Percentiles rank a stretch among this genome's conserved stretches.
These are phyloP conservation scores for Hyaloperonospora brassicae DNA, from an alignment of 352 stramenopile species.

Conservation along the genomic window DNA sequence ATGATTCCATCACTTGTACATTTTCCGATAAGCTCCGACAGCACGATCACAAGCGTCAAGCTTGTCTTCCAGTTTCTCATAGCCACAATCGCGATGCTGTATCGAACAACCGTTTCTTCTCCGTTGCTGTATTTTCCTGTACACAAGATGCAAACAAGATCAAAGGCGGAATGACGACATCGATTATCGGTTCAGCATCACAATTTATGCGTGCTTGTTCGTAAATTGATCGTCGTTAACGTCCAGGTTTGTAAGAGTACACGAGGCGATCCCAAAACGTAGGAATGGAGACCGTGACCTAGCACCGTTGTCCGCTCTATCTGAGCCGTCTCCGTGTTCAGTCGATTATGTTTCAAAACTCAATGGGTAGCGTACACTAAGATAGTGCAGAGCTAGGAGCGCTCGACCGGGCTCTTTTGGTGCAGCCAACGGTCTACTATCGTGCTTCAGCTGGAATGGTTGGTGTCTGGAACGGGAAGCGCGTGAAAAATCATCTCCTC, in stretches of 20 bases:
- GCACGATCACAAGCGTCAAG: conserved; percentile 7
- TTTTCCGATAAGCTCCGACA: conserved; percentile 2
- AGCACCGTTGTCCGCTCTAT: neutral
- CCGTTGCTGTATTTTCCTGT: neutral
- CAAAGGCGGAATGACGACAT: conserved; percentile 14
- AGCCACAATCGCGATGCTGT: conserved; percentile 2
- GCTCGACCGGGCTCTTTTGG: conserved; percentile 36
- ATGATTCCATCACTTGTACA: conserved; percentile 23
- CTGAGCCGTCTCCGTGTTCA: conserved; percentile 6
- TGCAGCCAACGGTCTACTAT: conserved; percentile 41
- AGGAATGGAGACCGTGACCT: conserved; percentile 3
- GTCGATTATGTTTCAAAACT: conserved; percentile 4
- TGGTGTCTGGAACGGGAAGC: conserved; percentile 44
- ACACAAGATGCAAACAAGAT: conserved; percentile 22
- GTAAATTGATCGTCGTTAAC: conserved; percentile 12
- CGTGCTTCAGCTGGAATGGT: conserved; percentile 42
- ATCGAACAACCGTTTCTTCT: neutral
- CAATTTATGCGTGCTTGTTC: conserved; percentile 2
- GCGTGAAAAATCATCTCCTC: conserved; percentile 72
- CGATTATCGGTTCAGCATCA: neutral
- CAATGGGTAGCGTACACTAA: neutral
- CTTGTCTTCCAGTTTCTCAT: neutral
- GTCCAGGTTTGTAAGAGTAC: conserved; percentile 22
- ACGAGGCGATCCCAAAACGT: conserved; percentile 11
- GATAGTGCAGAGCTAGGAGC: conserved; percentile 19